Conservation (phyloP, 345 rosid species). For the Camelina neglecta region DNA sequence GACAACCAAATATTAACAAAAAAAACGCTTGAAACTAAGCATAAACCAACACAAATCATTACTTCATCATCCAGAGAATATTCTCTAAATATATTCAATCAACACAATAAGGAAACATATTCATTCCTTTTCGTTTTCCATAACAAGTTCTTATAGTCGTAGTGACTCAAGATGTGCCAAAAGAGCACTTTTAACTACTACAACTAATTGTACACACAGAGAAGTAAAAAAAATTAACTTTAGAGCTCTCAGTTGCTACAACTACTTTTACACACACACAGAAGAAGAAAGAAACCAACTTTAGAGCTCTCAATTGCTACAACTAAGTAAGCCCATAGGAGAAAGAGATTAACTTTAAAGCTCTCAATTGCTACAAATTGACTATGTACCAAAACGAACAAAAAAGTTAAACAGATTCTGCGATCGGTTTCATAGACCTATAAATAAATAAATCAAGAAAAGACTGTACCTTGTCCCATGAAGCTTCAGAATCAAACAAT, state of each 20-base stretch:
- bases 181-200: not conserved
- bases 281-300: not conserved
- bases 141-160: not conserved
- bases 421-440: not conserved
- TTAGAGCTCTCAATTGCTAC: not conserved
- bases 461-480: slow-evolving; percentile 83
- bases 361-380: not conserved
- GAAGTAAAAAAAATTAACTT: not conserved
- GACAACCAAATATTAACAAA: not conserved
- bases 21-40: not conserved
- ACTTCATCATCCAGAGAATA: slow-evolving; percentile 14
- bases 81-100: slow-evolving; percentile 22
- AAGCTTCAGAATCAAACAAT: slow-evolving; percentile 90
- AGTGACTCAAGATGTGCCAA: not conserved
- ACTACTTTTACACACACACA: not conserved
- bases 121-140: not conserved
- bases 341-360: not conserved
- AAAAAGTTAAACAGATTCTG: not conserved
- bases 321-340: not conserved
- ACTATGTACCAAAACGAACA: not conserved
- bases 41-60: not conserved
- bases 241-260: not conserved
- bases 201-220: not conserved
- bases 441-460: not conserved
- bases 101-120: slow-evolving; percentile 1